A percentile compares a stretch with the other conserved stretches of the same genome.
phyloP scores from a whole-genome alignment of 2,329 filamentous ascomycete species.

The Zopfia rhizophila region DNA sequence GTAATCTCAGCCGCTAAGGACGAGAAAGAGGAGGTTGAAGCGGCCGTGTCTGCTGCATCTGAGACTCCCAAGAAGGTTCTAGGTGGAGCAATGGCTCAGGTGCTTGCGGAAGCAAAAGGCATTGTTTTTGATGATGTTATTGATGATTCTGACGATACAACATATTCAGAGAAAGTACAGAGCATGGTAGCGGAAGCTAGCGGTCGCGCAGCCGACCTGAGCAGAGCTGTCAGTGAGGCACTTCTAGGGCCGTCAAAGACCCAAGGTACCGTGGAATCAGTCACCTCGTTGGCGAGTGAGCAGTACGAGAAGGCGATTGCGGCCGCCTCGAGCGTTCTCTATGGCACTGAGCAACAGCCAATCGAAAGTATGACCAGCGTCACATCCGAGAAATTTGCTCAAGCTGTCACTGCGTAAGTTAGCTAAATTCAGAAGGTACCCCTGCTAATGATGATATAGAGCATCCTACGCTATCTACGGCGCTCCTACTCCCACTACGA shows the following conservation, averaged over 20 bases:
- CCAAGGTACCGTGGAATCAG: slow-evolving; percentile 60
- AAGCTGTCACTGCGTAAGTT: slow-evolving; percentile 67
- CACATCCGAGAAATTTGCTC: slow-evolving; percentile 64
- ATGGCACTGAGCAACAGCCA: slow-evolving; percentile 58
- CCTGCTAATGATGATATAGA: slow-evolving; percentile 38
- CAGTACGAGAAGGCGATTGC: slow-evolving; percentile 67
- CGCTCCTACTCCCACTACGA: slow-evolving; percentile 58
- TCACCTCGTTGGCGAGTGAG: slow-evolving; percentile 65
- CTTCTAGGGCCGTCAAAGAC: slow-evolving; percentile 58
- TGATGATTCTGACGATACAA: slow-evolving; percentile 57
- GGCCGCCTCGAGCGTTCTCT: slow-evolving; percentile 67
- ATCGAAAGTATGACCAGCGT: slow-evolving; percentile 60
- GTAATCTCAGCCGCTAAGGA: slow-evolving; percentile 31
- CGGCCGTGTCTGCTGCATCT: slow-evolving; percentile 36
- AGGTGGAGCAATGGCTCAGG: slow-evolving; percentile 64
- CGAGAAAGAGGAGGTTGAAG: slow-evolving; percentile 30
- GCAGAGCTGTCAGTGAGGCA: slow-evolving; percentile 66
- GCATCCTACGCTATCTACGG: slow-evolving; percentile 68
- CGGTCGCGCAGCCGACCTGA: slow-evolving; percentile 64
- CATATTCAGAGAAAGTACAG: slow-evolving; percentile 63
- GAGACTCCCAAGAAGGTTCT: slow-evolving; percentile 61
- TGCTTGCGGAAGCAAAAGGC: slow-evolving; percentile 58
- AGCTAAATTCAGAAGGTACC: slow-evolving; percentile 3
- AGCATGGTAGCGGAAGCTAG: slow-evolving; percentile 63
- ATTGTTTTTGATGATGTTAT: slow-evolving; percentile 63